A percentile compares a stretch with the other conserved stretches of the same genome.
Evolutionary conservation across 2,329 filamentous ascomycete species (phyloP).

Genomic region (Nothophoma quercina): DNA sequence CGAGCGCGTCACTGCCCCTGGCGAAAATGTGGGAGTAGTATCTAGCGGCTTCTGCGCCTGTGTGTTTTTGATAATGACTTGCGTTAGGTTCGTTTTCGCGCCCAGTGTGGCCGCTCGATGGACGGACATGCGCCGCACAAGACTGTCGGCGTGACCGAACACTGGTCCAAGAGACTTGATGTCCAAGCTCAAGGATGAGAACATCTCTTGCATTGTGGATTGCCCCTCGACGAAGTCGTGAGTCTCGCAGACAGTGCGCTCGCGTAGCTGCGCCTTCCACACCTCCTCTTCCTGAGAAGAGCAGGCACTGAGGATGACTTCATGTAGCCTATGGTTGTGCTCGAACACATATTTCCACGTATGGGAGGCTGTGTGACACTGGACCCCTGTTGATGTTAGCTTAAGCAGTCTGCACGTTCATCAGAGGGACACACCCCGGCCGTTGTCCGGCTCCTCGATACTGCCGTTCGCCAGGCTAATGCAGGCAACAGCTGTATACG

Average conservation of each 20-base stretch:
- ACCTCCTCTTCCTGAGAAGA: conserved; percentile 78
- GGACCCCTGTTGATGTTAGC: conserved; percentile 67
- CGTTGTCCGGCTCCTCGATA: conserved; percentile 77
- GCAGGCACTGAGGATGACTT: conserved; percentile 87
- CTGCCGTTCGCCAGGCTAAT: conserved; percentile 71
- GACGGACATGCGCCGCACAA: conserved; percentile 76
- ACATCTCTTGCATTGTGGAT: conserved; percentile 59
- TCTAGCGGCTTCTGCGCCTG: conserved; percentile 68
- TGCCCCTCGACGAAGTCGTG: conserved; percentile 60
- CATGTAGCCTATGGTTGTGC: conserved; percentile 76
- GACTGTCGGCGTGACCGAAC: conserved; percentile 73
- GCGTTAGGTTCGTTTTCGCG: conserved; percentile 70
- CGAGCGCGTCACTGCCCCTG: conserved; percentile 73
- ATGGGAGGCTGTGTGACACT: conserved; percentile 84
- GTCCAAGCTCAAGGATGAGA: conserved; percentile 71
- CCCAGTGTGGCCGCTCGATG: conserved; percentile 79
- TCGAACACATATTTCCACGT: conserved; percentile 95
- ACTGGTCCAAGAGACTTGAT: conserved; percentile 78
- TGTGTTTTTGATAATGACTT: conserved; percentile 89
- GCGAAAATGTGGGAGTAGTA: conserved; percentile 53
- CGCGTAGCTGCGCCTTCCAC: conserved; percentile 76
- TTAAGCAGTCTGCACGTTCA: not conserved
- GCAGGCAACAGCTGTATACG: conserved; percentile 77
- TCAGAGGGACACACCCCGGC: conserved; percentile 64
- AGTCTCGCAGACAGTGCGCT: conserved; percentile 59